Evolutionary conservation across 495 filamentous ascomycete species (phyloP).

Genomic region (Sordaria brevicollis): DNA sequence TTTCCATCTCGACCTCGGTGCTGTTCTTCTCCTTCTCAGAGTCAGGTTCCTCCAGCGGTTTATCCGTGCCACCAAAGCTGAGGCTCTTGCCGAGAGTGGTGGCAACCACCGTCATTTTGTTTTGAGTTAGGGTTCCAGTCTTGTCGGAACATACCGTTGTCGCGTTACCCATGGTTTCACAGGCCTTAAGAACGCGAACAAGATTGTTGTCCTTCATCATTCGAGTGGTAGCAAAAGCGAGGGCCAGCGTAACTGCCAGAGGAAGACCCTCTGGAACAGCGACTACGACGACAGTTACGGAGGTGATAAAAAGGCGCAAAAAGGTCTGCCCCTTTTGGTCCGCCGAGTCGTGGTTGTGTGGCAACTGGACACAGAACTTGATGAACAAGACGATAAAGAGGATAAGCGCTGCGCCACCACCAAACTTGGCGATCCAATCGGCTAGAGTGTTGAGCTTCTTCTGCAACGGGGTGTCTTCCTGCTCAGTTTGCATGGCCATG

Average conservation of each 20-base stretch:
- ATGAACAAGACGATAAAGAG: constrained; percentile 85
- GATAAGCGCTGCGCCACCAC: constrained; percentile 69
- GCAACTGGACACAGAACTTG: constrained; percentile 67
- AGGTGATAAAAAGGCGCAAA: constrained; percentile 87
- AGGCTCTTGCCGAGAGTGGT: constrained; percentile 60
- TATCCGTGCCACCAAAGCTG: constrained; percentile 47
- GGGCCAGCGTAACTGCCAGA: constrained; percentile 82
- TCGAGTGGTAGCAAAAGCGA: constrained; percentile 90
- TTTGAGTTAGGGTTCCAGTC: constrained; percentile 89
- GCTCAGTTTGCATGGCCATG: constrained; percentile 84
- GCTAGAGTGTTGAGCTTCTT: constrained; percentile 82
- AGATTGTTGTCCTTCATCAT: constrained; percentile 96
- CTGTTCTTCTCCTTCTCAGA: constrained; percentile 1
- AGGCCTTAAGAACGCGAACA: constrained; percentile 80
- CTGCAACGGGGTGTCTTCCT: constrained; percentile 85
- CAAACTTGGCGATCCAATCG: constrained; percentile 86
- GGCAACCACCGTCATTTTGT: constrained; percentile 82
- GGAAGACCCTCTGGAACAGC: constrained; percentile 94
- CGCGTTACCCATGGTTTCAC: constrained; percentile 96
- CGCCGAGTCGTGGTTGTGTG: constrained; percentile 38
- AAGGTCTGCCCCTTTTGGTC: constrained; percentile 78
- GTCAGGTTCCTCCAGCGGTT: constrained; percentile 12
- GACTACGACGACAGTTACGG: constrained; percentile 93
- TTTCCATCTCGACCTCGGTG: not conserved
- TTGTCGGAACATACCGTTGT: constrained; percentile 96